Base-by-base conservation (phyloP, 2,329 filamentous ascomycete genomes). In the Geosmithia putterillii region DNA sequence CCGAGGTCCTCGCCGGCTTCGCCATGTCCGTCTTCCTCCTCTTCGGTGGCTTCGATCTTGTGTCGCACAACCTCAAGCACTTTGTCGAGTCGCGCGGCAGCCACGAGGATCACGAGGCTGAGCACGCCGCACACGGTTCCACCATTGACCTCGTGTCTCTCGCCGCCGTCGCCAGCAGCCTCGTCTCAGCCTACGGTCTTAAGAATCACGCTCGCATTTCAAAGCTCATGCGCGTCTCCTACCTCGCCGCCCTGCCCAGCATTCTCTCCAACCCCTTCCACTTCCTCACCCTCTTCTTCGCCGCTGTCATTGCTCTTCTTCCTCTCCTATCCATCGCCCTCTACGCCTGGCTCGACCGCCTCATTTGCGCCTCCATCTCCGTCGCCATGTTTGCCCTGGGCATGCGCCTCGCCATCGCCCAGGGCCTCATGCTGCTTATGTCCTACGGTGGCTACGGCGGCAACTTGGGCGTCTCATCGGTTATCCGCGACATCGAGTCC, bases 391-490 rank as follows among this genome's bases (percentile, higher is more conserved):
- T 95, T 48, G 70, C 81, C 28, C 73, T 96, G 5, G 92, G 92
- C 12, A 74, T 83, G 50, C 83, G 88, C 7, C 74, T 96, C 12
- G 89, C 89, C 18, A 80, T 86, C 43, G 84, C 85, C 1, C 78
- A 98, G 52, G 92, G 89, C 1, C 78, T 88, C 22, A 96, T 98
- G 86, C 75, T 98, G 25, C 74, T 98, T 46, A 95, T 98, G 90
- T 90, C 84, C 3, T 95, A 94, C 42, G 58, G 60, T 21, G 63
- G 60, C 9, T 56, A 49, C 25, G 55, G 54, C 40, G 60, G 59
- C 28, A 61, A 64, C 41, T 58, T 57, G 35, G 65, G 76, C 4
- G 79, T 92, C 2, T 71, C 77, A 3, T 79, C 82, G 19, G 81
- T 95, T n/a, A 71, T 95, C 53, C 76, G 77, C 44, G 87, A 94